phyloP scores from a whole-genome alignment of 805 yeast species.

The Candida chilensis region DNA sequence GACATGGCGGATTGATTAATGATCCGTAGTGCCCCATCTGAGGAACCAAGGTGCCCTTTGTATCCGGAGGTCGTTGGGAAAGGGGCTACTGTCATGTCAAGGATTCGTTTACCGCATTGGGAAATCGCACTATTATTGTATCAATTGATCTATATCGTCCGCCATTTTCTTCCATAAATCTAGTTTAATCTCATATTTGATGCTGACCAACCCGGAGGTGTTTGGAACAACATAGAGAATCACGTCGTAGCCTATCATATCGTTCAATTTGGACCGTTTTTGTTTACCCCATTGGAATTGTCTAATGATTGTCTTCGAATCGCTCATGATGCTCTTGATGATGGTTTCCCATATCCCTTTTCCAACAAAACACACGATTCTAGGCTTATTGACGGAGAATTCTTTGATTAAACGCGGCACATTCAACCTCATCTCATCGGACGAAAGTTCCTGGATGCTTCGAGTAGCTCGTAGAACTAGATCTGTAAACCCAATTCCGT shows the following conservation, averaged over 20 bases:
- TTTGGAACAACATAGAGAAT: constrained; percentile 55
- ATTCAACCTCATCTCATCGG: constrained; percentile 41
- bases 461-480: constrained; percentile 56
- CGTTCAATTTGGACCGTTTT: constrained; percentile 5
- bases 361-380: constrained; percentile 51
- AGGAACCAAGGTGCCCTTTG: too few species aligned
- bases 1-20: too few species aligned
- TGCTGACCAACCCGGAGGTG: constrained; percentile 63
- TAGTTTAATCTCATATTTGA: constrained; percentile 34
- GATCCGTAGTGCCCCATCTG: too few species aligned
- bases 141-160: constrained; percentile 9
- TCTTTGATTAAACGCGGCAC: constrained; percentile 43
- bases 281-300: constrained; percentile 49
- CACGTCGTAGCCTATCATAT: constrained; percentile 11
- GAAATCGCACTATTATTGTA: too few species aligned
- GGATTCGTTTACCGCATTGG: too few species aligned
- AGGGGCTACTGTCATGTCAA: too few species aligned
- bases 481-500: constrained; percentile 62
- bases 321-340: constrained; percentile 21
- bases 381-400: constrained; percentile 26
- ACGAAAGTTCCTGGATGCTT: constrained; percentile 43
- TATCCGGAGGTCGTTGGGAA: too few species aligned
- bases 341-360: constrained; percentile 69
- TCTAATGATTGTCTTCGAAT: constrained; percentile 11
- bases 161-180: constrained; percentile 37